Evolutionary conservation across 2,329 filamentous ascomycete genomes (phyloP).

Genomic region (Magnaporthiopsis incrustans): DNA sequence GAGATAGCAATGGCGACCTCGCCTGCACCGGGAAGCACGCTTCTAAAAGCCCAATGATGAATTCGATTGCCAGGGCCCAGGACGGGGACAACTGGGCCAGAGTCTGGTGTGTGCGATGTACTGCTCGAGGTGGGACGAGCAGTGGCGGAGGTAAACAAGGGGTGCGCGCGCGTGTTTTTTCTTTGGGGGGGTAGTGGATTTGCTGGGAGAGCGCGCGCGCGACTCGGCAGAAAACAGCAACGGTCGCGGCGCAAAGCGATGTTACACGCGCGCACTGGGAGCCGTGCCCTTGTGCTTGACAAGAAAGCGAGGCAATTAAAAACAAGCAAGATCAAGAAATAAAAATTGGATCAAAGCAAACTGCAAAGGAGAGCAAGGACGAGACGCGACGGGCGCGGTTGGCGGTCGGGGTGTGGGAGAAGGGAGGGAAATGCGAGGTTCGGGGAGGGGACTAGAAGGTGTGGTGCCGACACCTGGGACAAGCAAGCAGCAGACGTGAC

Average conservation of each 20-base stretch:
- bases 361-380: background rate
- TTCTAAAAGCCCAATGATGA: background rate
- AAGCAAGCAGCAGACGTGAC: background rate
- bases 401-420: background rate
- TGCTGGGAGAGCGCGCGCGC: too few species aligned
- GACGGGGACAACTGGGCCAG: background rate
- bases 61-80: background rate
- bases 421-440: background rate
- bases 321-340: background rate
- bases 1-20: background rate
- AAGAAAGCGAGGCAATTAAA: background rate
- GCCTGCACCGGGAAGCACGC: background rate
- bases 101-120: background rate
- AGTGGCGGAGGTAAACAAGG: background rate
- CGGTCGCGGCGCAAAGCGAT: background rate
- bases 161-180: background rate
- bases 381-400: background rate
- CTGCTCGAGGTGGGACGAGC: background rate
- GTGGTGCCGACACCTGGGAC: background rate
- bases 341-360: background rate
- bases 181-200: background rate
- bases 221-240: background rate
- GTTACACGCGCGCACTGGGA: background rate
- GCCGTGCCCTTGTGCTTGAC: background rate
- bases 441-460: background rate